These are phyloP conservation scores for Cercospora sesami DNA, from an alignment of 2,329 filamentous ascomycete species.

Conservation along the genomic window DNA sequence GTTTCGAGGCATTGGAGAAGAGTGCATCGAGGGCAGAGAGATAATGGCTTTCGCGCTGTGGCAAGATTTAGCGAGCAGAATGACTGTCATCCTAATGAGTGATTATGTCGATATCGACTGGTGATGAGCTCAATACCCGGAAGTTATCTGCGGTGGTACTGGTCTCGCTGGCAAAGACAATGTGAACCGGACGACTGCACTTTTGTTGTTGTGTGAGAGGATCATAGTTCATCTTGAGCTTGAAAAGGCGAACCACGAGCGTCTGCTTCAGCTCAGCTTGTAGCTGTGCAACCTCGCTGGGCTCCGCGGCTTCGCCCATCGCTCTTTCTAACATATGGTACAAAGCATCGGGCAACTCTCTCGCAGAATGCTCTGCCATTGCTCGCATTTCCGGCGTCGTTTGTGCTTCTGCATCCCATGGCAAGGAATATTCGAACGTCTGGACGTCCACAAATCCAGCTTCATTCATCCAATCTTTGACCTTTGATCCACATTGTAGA, in stretches of 20 bases:
- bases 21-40: not conserved
- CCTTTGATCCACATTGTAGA: constrained; percentile 13
- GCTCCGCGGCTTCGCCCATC: not conserved
- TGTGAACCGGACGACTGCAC: not conserved
- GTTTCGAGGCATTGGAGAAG: not conserved
- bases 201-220: not conserved
- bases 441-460: constrained; percentile 19
- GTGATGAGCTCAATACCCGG: not conserved
- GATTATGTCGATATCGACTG: not conserved
- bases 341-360: constrained; percentile 15
- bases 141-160: not conserved
- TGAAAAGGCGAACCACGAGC: not conserved
- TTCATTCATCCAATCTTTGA: constrained; percentile 15
- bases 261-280: constrained; percentile 17
- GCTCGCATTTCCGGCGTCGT: constrained; percentile 14
- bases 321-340: constrained; percentile 15
- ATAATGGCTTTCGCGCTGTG: not conserved
- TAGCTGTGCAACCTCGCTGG: constrained; percentile 12
- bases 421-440: constrained; percentile 8
- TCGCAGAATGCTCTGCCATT: constrained; percentile 14
- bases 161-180: not conserved
- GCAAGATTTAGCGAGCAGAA: not conserved
- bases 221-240: not conserved
- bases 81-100: not conserved
- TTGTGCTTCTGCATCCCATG: constrained; percentile 10